These are phyloP conservation scores for Psilocybe mexicana DNA, from an alignment of 1,284 basidiomycete genomes.

Conservation along the genomic window DNA sequence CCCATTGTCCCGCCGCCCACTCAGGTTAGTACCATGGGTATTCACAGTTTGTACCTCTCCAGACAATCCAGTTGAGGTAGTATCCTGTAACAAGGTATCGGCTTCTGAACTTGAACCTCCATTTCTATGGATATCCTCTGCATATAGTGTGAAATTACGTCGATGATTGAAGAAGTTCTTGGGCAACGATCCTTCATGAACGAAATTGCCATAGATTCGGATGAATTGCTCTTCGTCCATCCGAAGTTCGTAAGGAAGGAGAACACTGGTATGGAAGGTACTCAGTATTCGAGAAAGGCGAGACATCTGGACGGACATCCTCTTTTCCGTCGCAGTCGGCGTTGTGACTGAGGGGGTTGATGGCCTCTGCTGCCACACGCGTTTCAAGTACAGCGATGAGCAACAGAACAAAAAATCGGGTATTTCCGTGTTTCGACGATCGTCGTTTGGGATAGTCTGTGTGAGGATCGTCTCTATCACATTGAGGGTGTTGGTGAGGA, in stretches of 20 bases:
- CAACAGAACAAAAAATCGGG: constrained; percentile 17
- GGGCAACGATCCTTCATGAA: not conserved
- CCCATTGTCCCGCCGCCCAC: too few species aligned
- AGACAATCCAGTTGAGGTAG: too few species aligned
- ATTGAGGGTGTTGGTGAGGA: constrained; percentile 6
- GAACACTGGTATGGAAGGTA: not conserved
- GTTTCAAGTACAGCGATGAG: constrained; percentile 12
- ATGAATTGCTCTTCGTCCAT: not conserved
- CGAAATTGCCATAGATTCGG: constrained; percentile 1
- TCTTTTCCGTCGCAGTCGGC: not conserved
- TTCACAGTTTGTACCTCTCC: too few species aligned
- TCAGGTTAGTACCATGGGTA: too few species aligned
- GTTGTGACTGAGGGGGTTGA: not conserved
- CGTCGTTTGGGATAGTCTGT: too few species aligned
- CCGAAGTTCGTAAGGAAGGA: not conserved
- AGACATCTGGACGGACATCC: not conserved
- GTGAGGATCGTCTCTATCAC: not conserved
- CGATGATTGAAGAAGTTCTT: not conserved
- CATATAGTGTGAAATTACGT: not conserved
- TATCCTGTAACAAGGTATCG: too few species aligned
- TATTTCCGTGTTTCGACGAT: not conserved
- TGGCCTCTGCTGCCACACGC: constrained; percentile 16
- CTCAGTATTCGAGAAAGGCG: not conserved
- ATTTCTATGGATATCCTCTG: not conserved
- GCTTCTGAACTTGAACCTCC: too few species aligned